Evolutionary conservation across 306 rosid species (phyloP), one percentile per base, ranked within the genome.

Genomic region (Chamaecrista fasciculata): DNA sequence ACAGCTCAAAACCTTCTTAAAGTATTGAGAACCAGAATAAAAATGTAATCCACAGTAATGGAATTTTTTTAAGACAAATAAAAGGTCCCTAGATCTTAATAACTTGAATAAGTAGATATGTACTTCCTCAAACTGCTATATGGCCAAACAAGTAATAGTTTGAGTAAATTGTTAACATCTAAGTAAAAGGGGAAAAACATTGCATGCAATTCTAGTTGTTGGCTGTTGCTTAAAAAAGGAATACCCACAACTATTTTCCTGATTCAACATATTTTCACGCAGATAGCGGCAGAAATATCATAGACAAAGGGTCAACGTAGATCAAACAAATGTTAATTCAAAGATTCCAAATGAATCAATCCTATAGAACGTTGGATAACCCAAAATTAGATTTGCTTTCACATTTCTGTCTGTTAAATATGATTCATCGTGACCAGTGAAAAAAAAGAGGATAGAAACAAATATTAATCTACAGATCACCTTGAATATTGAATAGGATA

Each of bases 401-500:
- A n/a, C n/a, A n/a, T n/a, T n/a, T 39, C 12, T 33, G 23, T 23
- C 6, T 15, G 50, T 33, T 26, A 62, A 78, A 62, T 60, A 50
- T 3, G 56, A 48, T 50, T 39, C 66, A 55, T 8, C 36, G 5
- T 36, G 26, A 43, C 59, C 19, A 52, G 33, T 37, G 61, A 49
- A 14, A 59, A 14, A 44, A 64, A 70, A 58, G 33, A 25, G 24
- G 70, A 33, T 20, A 55, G 24, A 59, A 69, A 34, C 51, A 60
- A 14, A 24, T 33, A 25, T 50, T 16, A n/a, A 16, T 4, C 51
- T 40, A 60, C 5, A 21, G 52, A 67, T 64, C 47, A 25, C 47
- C 42, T 40, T 11, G 58, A 65, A 47, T 16, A 61, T 11, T 36
- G 37, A 28, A n/a, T n/a, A n/a, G n/a, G n/a, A n/a, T n/a, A n/a